phyloP scores from a whole-genome alignment of 2,329 filamentous ascomycete species.

The Verticillium dahliae region DNA sequence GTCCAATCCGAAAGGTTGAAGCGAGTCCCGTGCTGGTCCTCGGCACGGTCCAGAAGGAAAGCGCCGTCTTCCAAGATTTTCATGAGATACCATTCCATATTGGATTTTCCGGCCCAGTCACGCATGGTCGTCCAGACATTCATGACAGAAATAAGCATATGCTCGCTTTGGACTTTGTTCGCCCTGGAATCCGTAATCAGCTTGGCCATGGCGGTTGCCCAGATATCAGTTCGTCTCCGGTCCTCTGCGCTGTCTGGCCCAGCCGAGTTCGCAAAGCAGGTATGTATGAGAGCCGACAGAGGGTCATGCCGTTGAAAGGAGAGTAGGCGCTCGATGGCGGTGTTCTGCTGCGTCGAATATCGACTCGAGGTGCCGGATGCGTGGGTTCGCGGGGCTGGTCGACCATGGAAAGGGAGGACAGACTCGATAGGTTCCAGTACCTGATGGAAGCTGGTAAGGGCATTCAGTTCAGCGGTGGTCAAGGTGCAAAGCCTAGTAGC shows the following conservation, averaged over 20 bases:
- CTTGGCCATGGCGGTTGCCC: slow-evolving; percentile 81
- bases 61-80: slow-evolving; percentile 88
- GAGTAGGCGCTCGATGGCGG: slow-evolving; percentile 73
- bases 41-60: slow-evolving; percentile 80
- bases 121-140: slow-evolving; percentile 83
- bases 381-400: slow-evolving; percentile 38
- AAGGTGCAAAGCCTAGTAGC: slow-evolving; percentile 74
- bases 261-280: slow-evolving; percentile 81
- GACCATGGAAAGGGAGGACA: slow-evolving; percentile 61
- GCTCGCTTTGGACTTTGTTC: slow-evolving; percentile 69
- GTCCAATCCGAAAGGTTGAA: slow-evolving; percentile 68
- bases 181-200: slow-evolving; percentile 72
- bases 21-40: slow-evolving; percentile 67
- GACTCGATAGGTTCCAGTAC: slow-evolving; percentile 77
- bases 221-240: slow-evolving; percentile 71
- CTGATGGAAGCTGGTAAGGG: slow-evolving; percentile 72
- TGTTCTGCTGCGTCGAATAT: slow-evolving; percentile 36
- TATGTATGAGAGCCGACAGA: slow-evolving; percentile 77
- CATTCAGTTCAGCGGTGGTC: slow-evolving; percentile 67
- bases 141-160: slow-evolving; percentile 75
- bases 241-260: slow-evolving; percentile 79
- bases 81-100: slow-evolving; percentile 92
- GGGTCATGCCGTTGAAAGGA: slow-evolving; percentile 88
- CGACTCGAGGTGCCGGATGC: slow-evolving; percentile 30
- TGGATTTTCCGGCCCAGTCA: slow-evolving; percentile 83